Evolutionary conservation across 2,329 filamentous ascomycete species (phyloP).

Genomic region (Cryphonectria nitschkei): DNA sequence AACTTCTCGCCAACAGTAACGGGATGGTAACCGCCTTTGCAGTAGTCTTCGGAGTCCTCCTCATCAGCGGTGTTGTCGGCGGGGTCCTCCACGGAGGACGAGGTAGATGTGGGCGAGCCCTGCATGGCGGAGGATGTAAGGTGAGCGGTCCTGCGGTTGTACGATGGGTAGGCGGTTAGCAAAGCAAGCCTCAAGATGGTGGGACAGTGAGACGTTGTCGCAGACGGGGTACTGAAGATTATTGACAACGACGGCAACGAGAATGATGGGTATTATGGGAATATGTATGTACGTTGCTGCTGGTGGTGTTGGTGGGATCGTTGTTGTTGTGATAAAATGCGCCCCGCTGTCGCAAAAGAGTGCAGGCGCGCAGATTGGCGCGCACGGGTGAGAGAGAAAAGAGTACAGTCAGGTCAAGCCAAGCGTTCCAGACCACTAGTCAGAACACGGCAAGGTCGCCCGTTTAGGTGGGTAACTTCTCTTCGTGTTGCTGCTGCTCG

Average conservation of each 20-base stretch:
- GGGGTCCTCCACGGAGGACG: conserved; percentile 78
- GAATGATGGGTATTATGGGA: background rate
- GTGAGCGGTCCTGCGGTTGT: conserved; percentile 55
- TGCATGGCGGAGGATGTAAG: conserved; percentile 57
- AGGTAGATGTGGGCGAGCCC: conserved; percentile 73
- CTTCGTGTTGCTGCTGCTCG: background rate
- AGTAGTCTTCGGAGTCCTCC: conserved; percentile 98
- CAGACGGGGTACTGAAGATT: background rate
- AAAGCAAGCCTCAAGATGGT: conserved; percentile 10
- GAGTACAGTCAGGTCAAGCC: background rate
- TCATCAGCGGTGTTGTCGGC: conserved; percentile 95
- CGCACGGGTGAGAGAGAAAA: conserved; percentile 5
- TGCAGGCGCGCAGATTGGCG: conserved; percentile 11
- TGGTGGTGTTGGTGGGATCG: conserved; percentile 13
- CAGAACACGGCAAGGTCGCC: conserved; percentile 6
- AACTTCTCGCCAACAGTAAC: conserved; percentile 94
- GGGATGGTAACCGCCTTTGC: conserved; percentile 97
- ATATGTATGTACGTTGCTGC: conserved; percentile 11
- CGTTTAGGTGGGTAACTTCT: conserved; percentile 2
- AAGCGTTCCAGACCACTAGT: conserved; percentile 8
- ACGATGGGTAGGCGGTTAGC: conserved; percentile 36
- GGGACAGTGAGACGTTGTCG: background rate
- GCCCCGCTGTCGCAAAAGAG: conserved; percentile 7
- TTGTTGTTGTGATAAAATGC: conserved; percentile 17
- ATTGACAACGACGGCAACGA: background rate